Evolutionary conservation across 139 green algal species (phyloP).

Genomic region (Nannochloris sp.): DNA sequence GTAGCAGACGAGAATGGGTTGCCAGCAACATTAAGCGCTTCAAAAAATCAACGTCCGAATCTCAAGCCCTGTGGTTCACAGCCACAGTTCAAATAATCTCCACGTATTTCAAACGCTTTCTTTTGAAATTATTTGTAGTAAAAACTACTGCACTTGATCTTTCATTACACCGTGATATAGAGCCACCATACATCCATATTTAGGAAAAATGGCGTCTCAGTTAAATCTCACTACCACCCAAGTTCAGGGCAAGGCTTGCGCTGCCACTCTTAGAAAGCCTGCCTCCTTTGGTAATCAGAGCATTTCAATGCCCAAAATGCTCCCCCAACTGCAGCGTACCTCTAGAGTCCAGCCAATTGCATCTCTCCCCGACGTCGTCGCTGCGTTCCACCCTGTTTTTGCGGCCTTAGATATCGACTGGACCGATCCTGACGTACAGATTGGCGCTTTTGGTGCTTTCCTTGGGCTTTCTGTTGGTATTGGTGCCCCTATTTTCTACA

Average conservation of each 20-base stretch:
- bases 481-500: constrained; percentile 72
- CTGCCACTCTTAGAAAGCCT: background rate
- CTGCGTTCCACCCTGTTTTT: background rate
- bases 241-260: background rate
- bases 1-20: too few species aligned
- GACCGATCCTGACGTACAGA: constrained; percentile 54
- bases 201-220: too few species aligned
- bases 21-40: too few species aligned
- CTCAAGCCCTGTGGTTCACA: too few species aligned
- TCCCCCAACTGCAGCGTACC: background rate
- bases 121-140: too few species aligned
- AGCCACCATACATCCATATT: too few species aligned
- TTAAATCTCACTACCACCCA: too few species aligned
- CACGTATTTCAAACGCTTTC: too few species aligned
- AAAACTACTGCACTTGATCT: too few species aligned
- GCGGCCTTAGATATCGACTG: constrained; percentile 67
- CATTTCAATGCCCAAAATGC: background rate
- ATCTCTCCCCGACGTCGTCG: background rate
- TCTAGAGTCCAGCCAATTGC: background rate
- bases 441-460: constrained; percentile 41
- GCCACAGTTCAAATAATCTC: too few species aligned
- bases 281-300: background rate
- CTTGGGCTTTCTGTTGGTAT: constrained; percentile 50
- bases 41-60: too few species aligned
- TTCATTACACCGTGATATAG: too few species aligned